Percentiles rank a stretch among this genome's conserved stretches.
These are phyloP conservation scores for Hyparrhenia diplandra DNA, from an alignment of 176 grass and related monocot genomes.

Conservation along the genomic window DNA sequence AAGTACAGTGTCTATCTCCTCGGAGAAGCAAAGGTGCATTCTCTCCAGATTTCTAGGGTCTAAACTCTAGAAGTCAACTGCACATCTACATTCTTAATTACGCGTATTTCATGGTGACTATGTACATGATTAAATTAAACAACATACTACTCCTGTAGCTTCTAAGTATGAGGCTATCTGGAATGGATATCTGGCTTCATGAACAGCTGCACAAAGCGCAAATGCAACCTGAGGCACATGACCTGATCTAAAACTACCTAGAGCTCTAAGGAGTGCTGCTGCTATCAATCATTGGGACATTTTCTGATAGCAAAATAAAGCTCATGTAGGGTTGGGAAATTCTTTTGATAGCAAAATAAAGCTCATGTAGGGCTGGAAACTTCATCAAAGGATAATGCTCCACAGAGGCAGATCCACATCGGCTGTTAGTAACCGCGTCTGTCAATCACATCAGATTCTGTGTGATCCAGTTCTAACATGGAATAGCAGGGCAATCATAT, in stretches of 20 bases:
- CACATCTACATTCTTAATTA: too few species aligned
- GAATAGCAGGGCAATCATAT: background rate
- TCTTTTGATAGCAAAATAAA: too few species aligned
- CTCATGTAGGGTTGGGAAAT: too few species aligned
- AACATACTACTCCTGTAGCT: background rate
- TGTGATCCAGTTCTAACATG: background rate
- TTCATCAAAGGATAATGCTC: background rate
- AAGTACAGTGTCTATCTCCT: background rate
- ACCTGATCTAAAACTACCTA: background rate
- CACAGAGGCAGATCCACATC: background rate
- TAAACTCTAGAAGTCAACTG: background rate
- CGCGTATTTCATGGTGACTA: background rate
- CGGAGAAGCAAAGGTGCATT: conserved; percentile 23
- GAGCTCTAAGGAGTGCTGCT: background rate
- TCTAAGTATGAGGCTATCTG: background rate
- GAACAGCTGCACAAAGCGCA: background rate
- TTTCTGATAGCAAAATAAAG: too few species aligned
- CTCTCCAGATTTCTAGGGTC: background rate
- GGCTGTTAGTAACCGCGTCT: conserved; percentile 32
- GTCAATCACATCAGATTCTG: background rate
- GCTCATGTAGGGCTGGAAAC: background rate
- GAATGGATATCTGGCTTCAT: background rate
- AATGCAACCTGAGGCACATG: background rate
- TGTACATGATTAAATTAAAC: background rate
- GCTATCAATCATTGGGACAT: background rate